These are phyloP conservation scores for Trichoderma virens DNA, from an alignment of 495 filamentous ascomycete species.

Conservation along the genomic window DNA sequence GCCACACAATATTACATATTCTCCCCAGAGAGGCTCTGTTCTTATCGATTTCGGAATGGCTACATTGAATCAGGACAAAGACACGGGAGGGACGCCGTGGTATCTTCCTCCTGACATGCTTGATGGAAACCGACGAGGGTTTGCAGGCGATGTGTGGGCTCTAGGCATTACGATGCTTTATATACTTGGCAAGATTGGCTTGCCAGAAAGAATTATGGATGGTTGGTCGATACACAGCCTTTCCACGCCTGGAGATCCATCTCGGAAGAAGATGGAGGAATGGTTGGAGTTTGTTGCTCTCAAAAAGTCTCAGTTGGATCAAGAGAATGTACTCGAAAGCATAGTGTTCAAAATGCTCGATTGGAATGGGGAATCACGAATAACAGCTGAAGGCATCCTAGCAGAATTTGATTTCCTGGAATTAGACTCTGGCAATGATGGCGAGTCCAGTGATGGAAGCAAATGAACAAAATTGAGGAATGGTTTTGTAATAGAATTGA, in stretches of 20 bases:
- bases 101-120: constrained; percentile 1
- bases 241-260: no score
- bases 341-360: not conserved
- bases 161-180: constrained; percentile 9
- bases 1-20: not conserved
- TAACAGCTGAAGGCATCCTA: not conserved
- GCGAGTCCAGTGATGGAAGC: no score
- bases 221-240: no score
- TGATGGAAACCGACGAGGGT: not conserved
- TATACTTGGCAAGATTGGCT: not conserved
- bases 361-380: not conserved
- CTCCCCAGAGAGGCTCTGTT: not conserved
- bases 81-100: not conserved
- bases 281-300: not conserved
- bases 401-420: not conserved
- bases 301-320: not conserved
- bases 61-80: not conserved
- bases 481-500: no score
- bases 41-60: not conserved
- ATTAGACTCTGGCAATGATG: not conserved
- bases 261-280: not conserved
- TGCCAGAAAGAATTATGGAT: not conserved
- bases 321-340: not conserved
- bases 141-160: constrained; percentile 8
- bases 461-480: no score